Base-by-base conservation (phyloP, 202 grass and related monocot genomes). In the Schoenoplectus tabernaemontani region DNA sequence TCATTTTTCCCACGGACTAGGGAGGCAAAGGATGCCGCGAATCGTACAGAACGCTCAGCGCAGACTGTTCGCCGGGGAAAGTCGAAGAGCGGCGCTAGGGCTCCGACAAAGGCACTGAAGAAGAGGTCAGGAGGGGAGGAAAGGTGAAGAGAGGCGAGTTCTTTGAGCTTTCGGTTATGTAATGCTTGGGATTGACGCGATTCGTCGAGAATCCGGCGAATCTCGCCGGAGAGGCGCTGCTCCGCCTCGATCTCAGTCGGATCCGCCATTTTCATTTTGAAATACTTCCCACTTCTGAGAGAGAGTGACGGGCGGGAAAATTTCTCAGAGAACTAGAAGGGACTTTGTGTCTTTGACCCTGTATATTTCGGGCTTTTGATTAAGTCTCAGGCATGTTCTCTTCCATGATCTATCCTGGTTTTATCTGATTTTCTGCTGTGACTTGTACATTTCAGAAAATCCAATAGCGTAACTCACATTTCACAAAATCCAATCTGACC, bases 21-120 rank as follows among this genome's bases (percentile, higher is more conserved):
- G 43, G 93, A 83, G 37, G 86, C 84, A 67, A 94, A 97, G 28
- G 78, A 77, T 1, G 86, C 84, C 1, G 62, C 69, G 83, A 98
- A 98, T 61, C 91, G 87, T 1, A 87, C 76, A 5, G 19, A 66
- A 36, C 91, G 84, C 22, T 98, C 95, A 33, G 91, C 83, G 46
- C 64, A 83, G 0, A 83, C 44, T 11, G 84, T 89, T 9, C 87
- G 56, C 24, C 89, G 86, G 17, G 79, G 51, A 23, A 83, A 51
- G 68, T 90, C 86, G 84, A 98, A 98, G 69, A 98, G 89, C n/a
- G 91, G 82, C 24, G 84, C 83, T 51, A 87, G 30, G 50, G 91
- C 84, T 54, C 34, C 3, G 81, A 82, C 75, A 84, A 98, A 98
- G 38, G 95, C 82, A 0, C 39, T 17, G 51, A 92, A 89, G 89